Base-by-base conservation (phyloP, 495 filamentous ascomycete genomes). In the Aspergillus saccharolyticus region DNA sequence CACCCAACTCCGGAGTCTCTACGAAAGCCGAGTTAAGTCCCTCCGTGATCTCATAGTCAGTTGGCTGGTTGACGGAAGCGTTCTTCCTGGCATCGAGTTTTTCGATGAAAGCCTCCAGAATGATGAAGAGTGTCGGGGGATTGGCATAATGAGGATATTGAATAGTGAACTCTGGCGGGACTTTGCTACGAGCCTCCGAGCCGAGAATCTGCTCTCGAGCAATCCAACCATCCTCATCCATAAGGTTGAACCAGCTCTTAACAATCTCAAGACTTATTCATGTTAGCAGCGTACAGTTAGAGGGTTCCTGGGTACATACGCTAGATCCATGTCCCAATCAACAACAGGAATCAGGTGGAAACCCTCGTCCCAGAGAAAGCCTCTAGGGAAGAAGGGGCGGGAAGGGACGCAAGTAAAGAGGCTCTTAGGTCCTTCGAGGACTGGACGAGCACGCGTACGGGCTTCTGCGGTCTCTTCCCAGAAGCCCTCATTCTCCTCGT, bases 61-160 rank as follows among this genome's bases (percentile, higher is more conserved):
- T 55, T 28, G 69, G 55, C 16, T 60, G 57, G 17, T 61, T 60
- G 0, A 59, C 54, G 5, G 72, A 63, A 5, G 58, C 46, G 51
- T 65, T 65, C 56, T 72, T 58, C 52, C 77, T 74, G 21, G 55
- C 70, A 24, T 78, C 75, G 17, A 96, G 76, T 65, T 87, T 92
- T 61, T 90, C 85, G 56, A 96, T 78, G 61, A 96, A 91, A 15
- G 78, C 78, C 57, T 94, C 89, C 16, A 98, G 70, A 49, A 94
- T 84, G 60, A 97, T 82, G 74, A 96, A 97, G 6, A 98, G 81
- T 1, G 94, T 97, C n/a, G 94, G 94, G 0, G 94, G 95, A 70
- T 98, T 98, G 49, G 94, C 94, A 64, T 97, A 97, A 70, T 97
- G 94, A 24, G 94, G 94, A 69, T 97, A 97, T 63, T 98, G 94